Evolutionary conservation across 1,284 basidiomycete genomes (phyloP).

Genomic region (Ganoderma sp.): DNA sequence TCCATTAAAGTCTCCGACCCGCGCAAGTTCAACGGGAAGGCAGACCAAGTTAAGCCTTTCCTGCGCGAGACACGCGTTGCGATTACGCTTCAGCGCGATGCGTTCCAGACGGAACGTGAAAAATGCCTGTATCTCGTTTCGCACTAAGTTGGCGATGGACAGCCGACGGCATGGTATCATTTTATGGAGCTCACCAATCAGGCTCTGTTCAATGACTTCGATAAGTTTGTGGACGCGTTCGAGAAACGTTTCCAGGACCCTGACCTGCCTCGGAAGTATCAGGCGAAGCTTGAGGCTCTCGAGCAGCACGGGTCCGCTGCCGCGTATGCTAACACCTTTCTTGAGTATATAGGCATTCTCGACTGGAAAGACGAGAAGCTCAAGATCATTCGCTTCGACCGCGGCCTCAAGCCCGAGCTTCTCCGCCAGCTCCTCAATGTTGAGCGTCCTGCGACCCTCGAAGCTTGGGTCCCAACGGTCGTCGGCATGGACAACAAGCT

Average conservation of each 20-base stretch:
- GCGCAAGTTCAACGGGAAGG: no score
- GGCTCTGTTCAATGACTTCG: background rate
- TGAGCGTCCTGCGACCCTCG: background rate
- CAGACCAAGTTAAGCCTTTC: no score
- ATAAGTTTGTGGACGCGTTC: background rate
- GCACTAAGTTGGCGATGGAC: no score
- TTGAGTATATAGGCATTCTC: background rate
- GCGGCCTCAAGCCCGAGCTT: background rate
- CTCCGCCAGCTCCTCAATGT: background rate
- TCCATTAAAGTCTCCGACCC: no score
- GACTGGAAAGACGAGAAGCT: background rate
- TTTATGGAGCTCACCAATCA: no score
- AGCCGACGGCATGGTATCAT: no score
- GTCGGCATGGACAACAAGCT: constrained; percentile 18
- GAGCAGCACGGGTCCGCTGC: background rate
- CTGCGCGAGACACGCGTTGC: no score
- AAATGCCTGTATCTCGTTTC: no score
- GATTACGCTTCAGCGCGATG: no score
- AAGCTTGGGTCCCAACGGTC: constrained; percentile 13
- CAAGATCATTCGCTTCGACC: background rate
- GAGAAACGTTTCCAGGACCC: background rate
- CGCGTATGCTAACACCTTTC: background rate
- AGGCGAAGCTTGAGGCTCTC: background rate
- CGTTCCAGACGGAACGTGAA: no score
- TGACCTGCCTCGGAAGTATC: background rate